Evolutionary conservation across 176 grass and related monocot species (phyloP), one percentile per base, ranked within the genome.

Genomic region (Bonia amplexicaulis): DNA sequence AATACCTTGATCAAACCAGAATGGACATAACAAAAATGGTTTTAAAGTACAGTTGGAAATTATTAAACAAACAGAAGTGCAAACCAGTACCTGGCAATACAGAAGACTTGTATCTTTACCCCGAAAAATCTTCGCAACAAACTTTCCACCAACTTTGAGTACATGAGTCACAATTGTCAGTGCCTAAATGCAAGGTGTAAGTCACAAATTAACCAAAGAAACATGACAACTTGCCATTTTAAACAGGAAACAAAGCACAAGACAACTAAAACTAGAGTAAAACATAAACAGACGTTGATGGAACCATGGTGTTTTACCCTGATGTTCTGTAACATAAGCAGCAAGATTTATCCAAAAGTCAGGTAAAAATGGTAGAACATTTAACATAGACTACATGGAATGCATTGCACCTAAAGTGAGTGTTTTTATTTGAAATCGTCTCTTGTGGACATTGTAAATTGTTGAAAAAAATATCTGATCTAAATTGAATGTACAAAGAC

Each of bases 91-190:
- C 89, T 98, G 91, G 76, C 87, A 95, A 81, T 98, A 98, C 16
- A 98, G 73, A 23, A 98, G 91, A 93, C 91, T 95, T 53, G 96
- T 92, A 86, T 98, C 96, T 95, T 98, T 98, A 66, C 96, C 95
- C 17, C 93, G 88, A 57, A 98, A 98, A 80, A 98, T 98, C 81
- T 98, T 98, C 2, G 93, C 93, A 20, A 95, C 92, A 85, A 98
- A 98, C 79, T 93, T 95, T 78, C 96, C 96, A 92, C 96, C 91
- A 80, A 90, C 82, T 93, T 83, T 90, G 35, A 98, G 96, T 82
- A 95, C 93, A 83, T 98, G 89, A 70, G 96, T 98, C 75, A 95
- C 96, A 25, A 95, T 95, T 54, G 93, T 95, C 65, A 98, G 67
- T 22, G 96, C 93, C 96, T 98, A 89, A 17, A 90, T 65, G 22